Conservation (phyloP, 2,329 filamentous ascomycete species). For the Talaromyces sp. region DNA sequence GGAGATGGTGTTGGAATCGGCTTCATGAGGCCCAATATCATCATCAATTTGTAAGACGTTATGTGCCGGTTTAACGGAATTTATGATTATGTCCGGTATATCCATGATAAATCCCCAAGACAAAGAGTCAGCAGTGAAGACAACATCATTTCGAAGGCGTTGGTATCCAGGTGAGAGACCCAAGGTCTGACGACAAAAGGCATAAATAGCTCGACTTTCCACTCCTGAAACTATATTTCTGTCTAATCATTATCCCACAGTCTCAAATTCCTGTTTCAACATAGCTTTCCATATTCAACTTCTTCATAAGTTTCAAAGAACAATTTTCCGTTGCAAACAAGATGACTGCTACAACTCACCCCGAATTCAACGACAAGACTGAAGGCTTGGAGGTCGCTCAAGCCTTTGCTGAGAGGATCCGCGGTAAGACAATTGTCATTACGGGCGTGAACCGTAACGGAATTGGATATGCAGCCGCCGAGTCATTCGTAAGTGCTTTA, state of each 20-base stretch:
- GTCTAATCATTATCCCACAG: neutral
- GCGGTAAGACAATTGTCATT: slow-evolving; percentile 30
- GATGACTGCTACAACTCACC: slow-evolving; percentile 28
- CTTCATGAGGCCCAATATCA: neutral
- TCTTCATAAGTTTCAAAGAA: neutral
- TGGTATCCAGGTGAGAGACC: too few species aligned
- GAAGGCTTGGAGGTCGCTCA: slow-evolving; percentile 42
- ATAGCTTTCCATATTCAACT: neutral
- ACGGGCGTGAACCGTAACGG: slow-evolving; percentile 11
- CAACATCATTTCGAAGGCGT: neutral
- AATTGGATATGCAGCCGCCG: slow-evolving; percentile 15
- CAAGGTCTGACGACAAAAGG: neutral
- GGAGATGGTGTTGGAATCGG: neutral
- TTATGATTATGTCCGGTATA: slow-evolving; percentile 10
- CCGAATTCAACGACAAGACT: slow-evolving; percentile 38
- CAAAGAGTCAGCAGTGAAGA: neutral
- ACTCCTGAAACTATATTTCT: neutral
- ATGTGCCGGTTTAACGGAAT: neutral
- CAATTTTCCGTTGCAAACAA: slow-evolving; percentile 21
- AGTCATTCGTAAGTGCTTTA: slow-evolving; percentile 16
- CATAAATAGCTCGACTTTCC: slow-evolving; percentile 8
- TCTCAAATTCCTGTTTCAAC: neutral
- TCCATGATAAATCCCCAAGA: neutral
- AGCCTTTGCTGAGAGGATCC: slow-evolving; percentile 36
- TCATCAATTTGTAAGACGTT: neutral